These are phyloP conservation scores for Colletotrichum tabaci DNA, from an alignment of 2,329 filamentous ascomycete species.

Conservation along the genomic window DNA sequence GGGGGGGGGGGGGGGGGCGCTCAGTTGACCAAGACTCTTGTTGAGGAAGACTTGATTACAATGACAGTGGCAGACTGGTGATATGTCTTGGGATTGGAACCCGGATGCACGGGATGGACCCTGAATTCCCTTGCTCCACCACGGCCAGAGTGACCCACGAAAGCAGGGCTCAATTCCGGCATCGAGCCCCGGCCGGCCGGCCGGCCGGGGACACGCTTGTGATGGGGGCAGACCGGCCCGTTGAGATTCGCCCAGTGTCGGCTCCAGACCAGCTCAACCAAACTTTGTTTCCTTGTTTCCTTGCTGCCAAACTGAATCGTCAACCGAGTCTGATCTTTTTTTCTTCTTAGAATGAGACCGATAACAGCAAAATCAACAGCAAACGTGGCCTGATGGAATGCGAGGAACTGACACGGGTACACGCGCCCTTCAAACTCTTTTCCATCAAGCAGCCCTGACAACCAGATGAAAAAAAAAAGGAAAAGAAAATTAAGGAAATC, in stretches of 20 bases:
- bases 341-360: no score
- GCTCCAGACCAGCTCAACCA: no score
- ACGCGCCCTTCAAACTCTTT: constrained; percentile 17
- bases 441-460: constrained; percentile 3
- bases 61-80: background rate
- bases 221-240: background rate
- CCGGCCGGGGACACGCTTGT: background rate
- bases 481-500: constrained; percentile 12
- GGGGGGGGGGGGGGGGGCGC: background rate
- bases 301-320: no score
- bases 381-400: constrained; percentile 26
- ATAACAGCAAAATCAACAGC: background rate
- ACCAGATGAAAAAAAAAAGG: constrained; percentile 10
- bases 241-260: background rate
- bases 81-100: background rate
- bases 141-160: background rate
- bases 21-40: background rate
- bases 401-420: constrained; percentile 19
- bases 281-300: no score
- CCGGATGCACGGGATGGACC: constrained; percentile 3
- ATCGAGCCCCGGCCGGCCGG: background rate
- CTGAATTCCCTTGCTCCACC: background rate
- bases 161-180: background rate
- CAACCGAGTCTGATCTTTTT: no score
- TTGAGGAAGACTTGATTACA: no score